Conservation (phyloP, 768 basidiomycete species). For the Asterophora lycoperdoides region DNA sequence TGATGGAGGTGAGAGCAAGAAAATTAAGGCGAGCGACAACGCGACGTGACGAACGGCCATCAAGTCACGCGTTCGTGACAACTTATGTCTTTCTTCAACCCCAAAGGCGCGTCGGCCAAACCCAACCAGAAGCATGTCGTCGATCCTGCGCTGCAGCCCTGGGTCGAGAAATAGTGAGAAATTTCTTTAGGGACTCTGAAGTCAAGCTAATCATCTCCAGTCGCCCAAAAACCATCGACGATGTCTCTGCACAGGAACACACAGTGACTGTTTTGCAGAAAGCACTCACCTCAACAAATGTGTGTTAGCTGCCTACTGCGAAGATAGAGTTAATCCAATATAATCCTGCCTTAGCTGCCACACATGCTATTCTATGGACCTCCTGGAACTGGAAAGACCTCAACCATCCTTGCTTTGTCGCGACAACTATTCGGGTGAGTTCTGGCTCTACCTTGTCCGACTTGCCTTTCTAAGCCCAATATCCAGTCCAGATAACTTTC, state of each 20-base stretch:
- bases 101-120: slow-evolving; percentile 39
- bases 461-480: not conserved
- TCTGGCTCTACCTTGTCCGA: not conserved
- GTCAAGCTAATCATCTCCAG: slow-evolving; percentile 37
- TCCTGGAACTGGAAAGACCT: slow-evolving; percentile 98
- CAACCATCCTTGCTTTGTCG: slow-evolving; percentile 91
- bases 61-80: slow-evolving; percentile 48
- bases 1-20: slow-evolving; percentile 14
- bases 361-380: slow-evolving; percentile 99
- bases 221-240: slow-evolving; percentile 96
- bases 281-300: slow-evolving; percentile 90
- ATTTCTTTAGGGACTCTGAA: not conserved
- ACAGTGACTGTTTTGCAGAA: slow-evolving; percentile 89
- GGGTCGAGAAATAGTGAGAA: slow-evolving; percentile 97
- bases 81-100: slow-evolving; percentile 64
- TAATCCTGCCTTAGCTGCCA: slow-evolving; percentile 62
- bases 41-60: slow-evolving; percentile 36
- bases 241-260: slow-evolving; percentile 96
- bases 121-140: slow-evolving; percentile 39
- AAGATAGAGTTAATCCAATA: not conserved
- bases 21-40: slow-evolving; percentile 28
- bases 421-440: slow-evolving; percentile 91
- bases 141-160: slow-evolving; percentile 73
- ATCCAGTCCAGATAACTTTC: slow-evolving; percentile 89
- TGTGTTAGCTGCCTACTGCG: slow-evolving; percentile 27